Base-by-base conservation (phyloP, 495 filamentous ascomycete species). In the Neurospora sp. region DNA sequence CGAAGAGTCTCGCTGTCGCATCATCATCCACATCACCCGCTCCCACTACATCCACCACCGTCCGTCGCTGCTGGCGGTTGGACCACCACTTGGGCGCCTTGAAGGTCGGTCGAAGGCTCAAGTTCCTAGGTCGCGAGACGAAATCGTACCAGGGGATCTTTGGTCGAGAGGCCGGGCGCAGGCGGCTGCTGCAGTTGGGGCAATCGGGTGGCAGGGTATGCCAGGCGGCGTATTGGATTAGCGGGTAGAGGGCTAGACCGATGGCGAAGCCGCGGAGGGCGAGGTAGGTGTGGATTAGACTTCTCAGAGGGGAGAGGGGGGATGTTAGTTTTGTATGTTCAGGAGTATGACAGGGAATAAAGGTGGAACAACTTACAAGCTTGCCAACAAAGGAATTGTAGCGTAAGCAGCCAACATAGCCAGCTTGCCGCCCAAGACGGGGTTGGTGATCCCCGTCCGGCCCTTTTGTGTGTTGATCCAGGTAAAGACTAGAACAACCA, bases 351-450 rank as follows among this genome's bases (percentile, higher is more conserved):
- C 3, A 10, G 4, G 20, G 10, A 22, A 20, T 27, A 8, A 17
- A 2, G 39, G 41, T 20, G 65, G 65, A 40, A 40, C 17, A 44
- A 75, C 81, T 74, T 74, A 84, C 82, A 82, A 83, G 73, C 82
- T 84, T 17, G 77, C 68, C 39, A 84, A 39, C 69, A 84, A 72
- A 41, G 82, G 81, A 20, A 84, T 76, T 3, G 82, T 84, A 8
- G 75, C 78, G 59, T 84, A 84, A 8, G 82, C 76, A 59, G 79
- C 82, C 59, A 84, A 72, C 81, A 84, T 84, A 20, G 75, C 79
- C 70, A 81, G 61, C 71, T 78, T 74, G 1, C 79, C 73, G 59
- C 73, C 53, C 53, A 65, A 17, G 6, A 65, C 53, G 22, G 53
- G 71, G 8, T 70, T 70, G 20, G 48, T 73, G 74, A 65, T 69